Conservation (phyloP, 345 rosid genomes). For the Lepidium africanum region DNA sequence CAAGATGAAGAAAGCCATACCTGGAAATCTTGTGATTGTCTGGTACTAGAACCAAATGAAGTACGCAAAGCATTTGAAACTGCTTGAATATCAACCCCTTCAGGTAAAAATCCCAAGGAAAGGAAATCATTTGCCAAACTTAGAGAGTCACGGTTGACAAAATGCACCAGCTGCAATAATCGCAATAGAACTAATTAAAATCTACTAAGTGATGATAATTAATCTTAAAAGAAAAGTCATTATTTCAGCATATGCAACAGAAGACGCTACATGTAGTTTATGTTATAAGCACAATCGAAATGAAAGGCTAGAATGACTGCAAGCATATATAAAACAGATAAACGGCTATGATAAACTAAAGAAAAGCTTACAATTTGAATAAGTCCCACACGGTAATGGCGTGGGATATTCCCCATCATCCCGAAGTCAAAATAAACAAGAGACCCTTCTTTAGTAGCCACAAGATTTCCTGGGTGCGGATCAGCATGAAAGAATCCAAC, state of each 20-base stretch:
- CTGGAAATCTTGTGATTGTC: conserved; percentile 90
- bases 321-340: background rate
- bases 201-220: background rate
- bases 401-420: conserved; percentile 98
- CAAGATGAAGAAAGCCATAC: conserved; percentile 29
- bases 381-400: conserved; percentile 91
- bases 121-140: conserved; percentile 98
- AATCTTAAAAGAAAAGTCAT: background rate
- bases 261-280: background rate
- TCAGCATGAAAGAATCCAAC: conserved; percentile 98
- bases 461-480: conserved; percentile 99
- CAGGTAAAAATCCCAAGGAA: conserved; percentile 98
- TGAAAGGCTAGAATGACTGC: background rate
- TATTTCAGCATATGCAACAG: background rate
- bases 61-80: conserved; percentile 72
- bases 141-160: conserved; percentile 94
- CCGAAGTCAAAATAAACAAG: conserved; percentile 97
- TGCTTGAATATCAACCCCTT: conserved; percentile 69
- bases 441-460: conserved; percentile 57
- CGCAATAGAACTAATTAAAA: conserved; percentile 32
- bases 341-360: background rate
- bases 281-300: background rate
- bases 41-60: conserved; percentile 63
- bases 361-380: conserved; percentile 67
- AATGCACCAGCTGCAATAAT: conserved; percentile 95